These are phyloP conservation scores for Metschnikowia similis DNA, from an alignment of 805 yeast genomes.

Conservation along the genomic window DNA sequence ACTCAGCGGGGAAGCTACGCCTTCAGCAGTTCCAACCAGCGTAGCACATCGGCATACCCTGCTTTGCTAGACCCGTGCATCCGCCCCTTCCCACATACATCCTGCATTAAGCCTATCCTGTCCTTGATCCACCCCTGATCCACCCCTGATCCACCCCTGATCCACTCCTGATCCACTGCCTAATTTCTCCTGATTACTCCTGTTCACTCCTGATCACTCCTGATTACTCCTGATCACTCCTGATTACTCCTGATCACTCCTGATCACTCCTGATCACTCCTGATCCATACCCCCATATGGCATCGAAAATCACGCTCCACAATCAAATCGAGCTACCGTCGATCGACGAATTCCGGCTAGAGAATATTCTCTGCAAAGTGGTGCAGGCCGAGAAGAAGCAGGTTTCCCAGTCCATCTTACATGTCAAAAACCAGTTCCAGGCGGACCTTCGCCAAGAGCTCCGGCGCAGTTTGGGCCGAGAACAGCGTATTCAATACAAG, in stretches of 20 bases:
- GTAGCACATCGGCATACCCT: too few species aligned
- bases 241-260: neutral
- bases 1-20: too few species aligned
- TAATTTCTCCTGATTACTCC: too few species aligned
- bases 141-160: too few species aligned
- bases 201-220: too few species aligned
- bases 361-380: constrained; percentile 23
- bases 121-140: too few species aligned
- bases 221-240: too few species aligned
- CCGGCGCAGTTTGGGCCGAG: constrained; percentile 29
- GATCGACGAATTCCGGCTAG: constrained; percentile 29
- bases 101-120: too few species aligned
- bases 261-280: neutral
- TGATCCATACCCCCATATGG: neutral
- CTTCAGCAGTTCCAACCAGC: too few species aligned
- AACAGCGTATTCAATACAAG: constrained; percentile 38
- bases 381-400: constrained; percentile 26
- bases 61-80: too few species aligned
- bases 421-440: constrained; percentile 30
- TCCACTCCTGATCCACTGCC: too few species aligned
- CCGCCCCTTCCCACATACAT: too few species aligned
- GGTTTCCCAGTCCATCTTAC: constrained; percentile 25
- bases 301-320: constrained; percentile 5
- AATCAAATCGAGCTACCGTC: constrained; percentile 15
- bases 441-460: constrained; percentile 34